phyloP scores from a whole-genome alignment of 2,329 filamentous ascomycete genomes.

The Verticillium alfalfae region DNA sequence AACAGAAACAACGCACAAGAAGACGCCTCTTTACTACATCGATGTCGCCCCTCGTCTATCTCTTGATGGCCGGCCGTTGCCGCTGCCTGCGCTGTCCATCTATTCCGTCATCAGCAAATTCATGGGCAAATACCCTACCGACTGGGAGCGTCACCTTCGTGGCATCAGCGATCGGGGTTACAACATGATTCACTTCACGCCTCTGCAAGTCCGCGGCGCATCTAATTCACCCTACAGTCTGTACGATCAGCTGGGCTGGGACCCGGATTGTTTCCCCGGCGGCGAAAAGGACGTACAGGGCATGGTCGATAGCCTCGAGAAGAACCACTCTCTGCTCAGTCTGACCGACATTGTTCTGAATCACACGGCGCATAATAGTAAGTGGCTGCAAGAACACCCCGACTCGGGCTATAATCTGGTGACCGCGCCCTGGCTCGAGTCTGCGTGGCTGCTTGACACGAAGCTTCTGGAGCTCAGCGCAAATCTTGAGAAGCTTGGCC shows the following conservation, averaged over 20 bases:
- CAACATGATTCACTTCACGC: constrained; percentile 99
- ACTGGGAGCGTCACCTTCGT: constrained; percentile 84
- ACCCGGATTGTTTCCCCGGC: constrained; percentile 72
- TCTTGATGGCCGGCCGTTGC: constrained; percentile 68
- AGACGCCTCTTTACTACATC: constrained; percentile 81
- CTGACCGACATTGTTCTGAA: constrained; percentile 97
- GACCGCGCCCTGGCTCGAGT: constrained; percentile 74
- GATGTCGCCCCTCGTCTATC: constrained; percentile 81
- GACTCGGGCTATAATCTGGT: constrained; percentile 92
- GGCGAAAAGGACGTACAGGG: constrained; percentile 77
- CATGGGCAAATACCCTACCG: constrained; percentile 84
- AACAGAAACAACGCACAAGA: constrained; percentile 48
- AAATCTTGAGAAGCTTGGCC: constrained; percentile 62
- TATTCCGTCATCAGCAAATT: constrained; percentile 97
- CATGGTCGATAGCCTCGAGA: constrained; percentile 76
- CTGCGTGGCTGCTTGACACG: constrained; percentile 57
- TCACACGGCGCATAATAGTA: constrained; percentile 92
- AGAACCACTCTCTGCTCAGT: constrained; percentile 76
- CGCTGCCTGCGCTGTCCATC: constrained; percentile 80
- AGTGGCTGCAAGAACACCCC: constrained; percentile 90
- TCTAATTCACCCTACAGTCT: constrained; percentile 98
- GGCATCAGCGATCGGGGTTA: constrained; percentile 90
- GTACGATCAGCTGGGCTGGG: constrained; percentile 86
- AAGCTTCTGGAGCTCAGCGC: constrained; percentile 70
- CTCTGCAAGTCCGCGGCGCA: constrained; percentile 77